Conservation (phyloP, 2,329 filamentous ascomycete genomes). For the Ophiocordyceps camponoti-leonardi region DNA sequence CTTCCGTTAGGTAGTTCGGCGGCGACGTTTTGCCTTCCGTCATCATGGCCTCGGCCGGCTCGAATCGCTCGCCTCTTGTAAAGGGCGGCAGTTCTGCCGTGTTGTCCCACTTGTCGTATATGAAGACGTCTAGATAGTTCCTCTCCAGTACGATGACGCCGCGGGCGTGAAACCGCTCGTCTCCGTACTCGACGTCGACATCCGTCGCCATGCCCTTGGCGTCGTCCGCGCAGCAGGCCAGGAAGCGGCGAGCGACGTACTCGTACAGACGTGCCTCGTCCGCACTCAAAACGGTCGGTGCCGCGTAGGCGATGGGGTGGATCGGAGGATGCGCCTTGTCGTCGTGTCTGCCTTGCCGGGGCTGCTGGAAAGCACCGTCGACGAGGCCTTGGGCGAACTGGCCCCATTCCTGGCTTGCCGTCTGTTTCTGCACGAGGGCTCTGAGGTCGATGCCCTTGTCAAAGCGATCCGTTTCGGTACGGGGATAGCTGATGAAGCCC, state of each 20-base stretch:
- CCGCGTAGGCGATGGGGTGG: slow-evolving; percentile 79
- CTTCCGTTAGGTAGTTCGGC: slow-evolving; percentile 80
- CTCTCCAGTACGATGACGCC: slow-evolving; percentile 72
- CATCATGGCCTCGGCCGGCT: slow-evolving; percentile 78
- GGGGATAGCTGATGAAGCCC: slow-evolving; percentile 93
- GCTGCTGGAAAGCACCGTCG: slow-evolving; percentile 62
- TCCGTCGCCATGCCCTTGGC: slow-evolving; percentile 76
- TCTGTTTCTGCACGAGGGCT: slow-evolving; percentile 68
- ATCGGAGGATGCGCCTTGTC: slow-evolving; percentile 97
- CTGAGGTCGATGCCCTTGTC: slow-evolving; percentile 76
- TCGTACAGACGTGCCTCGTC: slow-evolving; percentile 73
- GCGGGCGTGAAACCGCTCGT: slow-evolving; percentile 65
- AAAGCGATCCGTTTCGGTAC: slow-evolving; percentile 94
- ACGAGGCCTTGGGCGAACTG: slow-evolving; percentile 59
- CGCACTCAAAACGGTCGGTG: slow-evolving; percentile 41
- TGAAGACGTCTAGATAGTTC: slow-evolving; percentile 90
- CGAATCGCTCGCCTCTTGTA: slow-evolving; percentile 61
- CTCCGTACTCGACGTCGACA: slow-evolving; percentile 68
- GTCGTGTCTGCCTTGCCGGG: slow-evolving; percentile 71
- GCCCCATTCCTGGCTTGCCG: slow-evolving; percentile 61
- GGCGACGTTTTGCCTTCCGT: slow-evolving; percentile 78
- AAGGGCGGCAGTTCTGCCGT: slow-evolving; percentile 70
- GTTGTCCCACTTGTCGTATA: slow-evolving; percentile 93
- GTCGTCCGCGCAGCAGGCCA: slow-evolving; percentile 92
- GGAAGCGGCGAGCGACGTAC: slow-evolving; percentile 78